phyloP scores from a whole-genome alignment of 495 filamentous ascomycete species.

The Letharia columbiana region DNA sequence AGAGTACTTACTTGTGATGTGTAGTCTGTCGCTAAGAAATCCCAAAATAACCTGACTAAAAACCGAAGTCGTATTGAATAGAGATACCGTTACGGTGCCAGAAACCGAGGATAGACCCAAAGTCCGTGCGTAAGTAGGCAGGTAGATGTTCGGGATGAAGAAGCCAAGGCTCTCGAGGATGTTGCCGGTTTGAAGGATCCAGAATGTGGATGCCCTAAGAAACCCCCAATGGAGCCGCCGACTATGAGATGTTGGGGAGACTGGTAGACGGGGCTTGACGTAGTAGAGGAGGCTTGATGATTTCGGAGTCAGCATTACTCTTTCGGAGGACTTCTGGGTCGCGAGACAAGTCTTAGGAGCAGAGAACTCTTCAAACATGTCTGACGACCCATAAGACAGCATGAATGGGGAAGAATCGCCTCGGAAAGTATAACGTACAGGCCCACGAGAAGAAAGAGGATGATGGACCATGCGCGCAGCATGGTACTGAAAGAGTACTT shows the following conservation, averaged over 20 bases:
- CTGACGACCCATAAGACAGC: too few relatives aligned
- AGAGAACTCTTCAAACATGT: too few relatives aligned
- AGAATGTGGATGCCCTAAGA: conserved; percentile 42
- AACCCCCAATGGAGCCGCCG: conserved; percentile 43
- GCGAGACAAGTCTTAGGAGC: too few relatives aligned
- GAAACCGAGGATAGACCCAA: conserved; percentile 39
- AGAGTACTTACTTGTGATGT: conserved; percentile 38
- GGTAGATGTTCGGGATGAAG: conserved; percentile 58
- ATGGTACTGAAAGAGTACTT: conserved; percentile 49
- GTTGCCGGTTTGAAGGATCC: conserved; percentile 48
- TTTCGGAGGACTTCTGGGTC: too few relatives aligned
- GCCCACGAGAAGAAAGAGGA: conserved; percentile 40
- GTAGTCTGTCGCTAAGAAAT: conserved; percentile 48
- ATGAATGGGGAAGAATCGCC: too few relatives aligned
- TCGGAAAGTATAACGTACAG: conserved; percentile 21
- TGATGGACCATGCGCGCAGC: conserved; percentile 44
- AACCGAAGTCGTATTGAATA: conserved; percentile 50
- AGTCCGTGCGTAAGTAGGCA: conserved; percentile 49
- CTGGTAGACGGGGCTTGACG: conserved; percentile 50
- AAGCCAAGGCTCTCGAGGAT: conserved; percentile 56
- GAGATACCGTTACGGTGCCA: conserved; percentile 43
- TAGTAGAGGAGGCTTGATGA: conserved; percentile 38
- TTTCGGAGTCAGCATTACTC: too few relatives aligned
- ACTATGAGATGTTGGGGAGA: conserved; percentile 26
- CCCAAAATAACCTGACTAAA: conserved; percentile 54